Evolutionary conservation across 352 stramenopile genomes (phyloP).

Genomic region (Phytopythium sindhum): DNA sequence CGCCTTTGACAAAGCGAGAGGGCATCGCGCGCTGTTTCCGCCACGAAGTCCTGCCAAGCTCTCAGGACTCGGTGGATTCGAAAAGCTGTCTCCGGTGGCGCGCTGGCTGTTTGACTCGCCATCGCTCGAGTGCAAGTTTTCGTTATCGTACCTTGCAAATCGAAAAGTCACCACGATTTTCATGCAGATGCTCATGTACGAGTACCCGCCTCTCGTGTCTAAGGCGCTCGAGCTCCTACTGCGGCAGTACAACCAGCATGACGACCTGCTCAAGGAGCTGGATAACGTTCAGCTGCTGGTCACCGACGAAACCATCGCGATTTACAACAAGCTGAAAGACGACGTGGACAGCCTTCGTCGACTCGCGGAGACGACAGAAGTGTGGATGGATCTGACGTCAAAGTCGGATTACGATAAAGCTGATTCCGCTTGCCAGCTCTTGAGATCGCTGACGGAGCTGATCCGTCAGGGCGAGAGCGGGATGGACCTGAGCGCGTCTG

Average conservation of each 20-base stretch:
- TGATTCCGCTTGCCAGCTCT: constrained; percentile 34
- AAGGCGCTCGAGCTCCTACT: constrained; percentile 71
- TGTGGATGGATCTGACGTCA: constrained; percentile 80
- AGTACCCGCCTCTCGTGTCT: constrained; percentile 66
- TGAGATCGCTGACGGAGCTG: constrained; percentile 39
- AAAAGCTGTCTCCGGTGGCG: constrained; percentile 46
- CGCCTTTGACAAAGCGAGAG: neutral
- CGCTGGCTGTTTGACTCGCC: constrained; percentile 43
- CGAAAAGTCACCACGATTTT: constrained; percentile 54
- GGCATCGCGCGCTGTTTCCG: neutral
- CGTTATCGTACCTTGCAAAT: constrained; percentile 35
- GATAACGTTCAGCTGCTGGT: constrained; percentile 60
- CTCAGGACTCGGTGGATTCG: constrained; percentile 9
- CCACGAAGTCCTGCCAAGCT: neutral
- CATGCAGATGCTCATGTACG: constrained; percentile 81
- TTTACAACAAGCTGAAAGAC: constrained; percentile 66
- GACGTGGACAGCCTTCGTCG: constrained; percentile 59
- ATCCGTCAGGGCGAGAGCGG: constrained; percentile 13
- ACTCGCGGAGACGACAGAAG: constrained; percentile 70
- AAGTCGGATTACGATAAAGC: constrained; percentile 68
- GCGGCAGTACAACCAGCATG: constrained; percentile 72
- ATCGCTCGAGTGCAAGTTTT: constrained; percentile 60
- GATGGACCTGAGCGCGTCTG: neutral
- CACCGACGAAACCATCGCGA: constrained; percentile 54
- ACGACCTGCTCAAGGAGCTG: constrained; percentile 63